Evolutionary conservation across 2,329 filamentous ascomycete genomes (phyloP).

Genomic region (Fusarium equiseti): DNA sequence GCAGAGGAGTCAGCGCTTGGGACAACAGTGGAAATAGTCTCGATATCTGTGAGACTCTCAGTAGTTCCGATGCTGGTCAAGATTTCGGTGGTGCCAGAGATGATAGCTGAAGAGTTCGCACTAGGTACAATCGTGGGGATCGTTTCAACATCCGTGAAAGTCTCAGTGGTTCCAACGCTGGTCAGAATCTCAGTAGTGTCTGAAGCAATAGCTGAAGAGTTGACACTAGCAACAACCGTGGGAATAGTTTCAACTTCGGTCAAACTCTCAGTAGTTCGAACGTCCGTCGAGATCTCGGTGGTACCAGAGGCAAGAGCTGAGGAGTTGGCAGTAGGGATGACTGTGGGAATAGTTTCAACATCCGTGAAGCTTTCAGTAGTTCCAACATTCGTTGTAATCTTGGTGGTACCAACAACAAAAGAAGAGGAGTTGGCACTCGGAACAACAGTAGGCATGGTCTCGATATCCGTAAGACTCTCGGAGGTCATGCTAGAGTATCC

Average conservation of each 20-base stretch:
- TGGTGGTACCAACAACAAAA: slow-evolving; percentile 20
- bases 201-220: slow-evolving; percentile 30
- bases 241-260: slow-evolving; percentile 39
- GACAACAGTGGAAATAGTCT: neutral
- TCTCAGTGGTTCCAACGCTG: neutral
- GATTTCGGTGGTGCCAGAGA: neutral
- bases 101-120: neutral
- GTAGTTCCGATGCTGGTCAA: neutral
- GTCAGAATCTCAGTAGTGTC: slow-evolving; percentile 7
- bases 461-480: slow-evolving; percentile 26
- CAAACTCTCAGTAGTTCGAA: neutral
- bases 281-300: neutral
- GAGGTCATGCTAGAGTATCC: slow-evolving; percentile 34
- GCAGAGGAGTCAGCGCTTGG: neutral
- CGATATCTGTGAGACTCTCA: neutral
- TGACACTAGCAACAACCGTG: slow-evolving; percentile 20
- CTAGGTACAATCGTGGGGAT: neutral
- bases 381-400: neutral
- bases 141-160: neutral
- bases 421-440: slow-evolving; percentile 34
- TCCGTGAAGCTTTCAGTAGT: neutral
- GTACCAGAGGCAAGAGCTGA: slow-evolving; percentile 32
- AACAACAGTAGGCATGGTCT: slow-evolving; percentile 41
- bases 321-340: slow-evolving; percentile 29
- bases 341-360: slow-evolving; percentile 40